phyloP scores from a whole-genome alignment of 2,329 filamentous ascomycete genomes.

The Neonectria punicea region DNA sequence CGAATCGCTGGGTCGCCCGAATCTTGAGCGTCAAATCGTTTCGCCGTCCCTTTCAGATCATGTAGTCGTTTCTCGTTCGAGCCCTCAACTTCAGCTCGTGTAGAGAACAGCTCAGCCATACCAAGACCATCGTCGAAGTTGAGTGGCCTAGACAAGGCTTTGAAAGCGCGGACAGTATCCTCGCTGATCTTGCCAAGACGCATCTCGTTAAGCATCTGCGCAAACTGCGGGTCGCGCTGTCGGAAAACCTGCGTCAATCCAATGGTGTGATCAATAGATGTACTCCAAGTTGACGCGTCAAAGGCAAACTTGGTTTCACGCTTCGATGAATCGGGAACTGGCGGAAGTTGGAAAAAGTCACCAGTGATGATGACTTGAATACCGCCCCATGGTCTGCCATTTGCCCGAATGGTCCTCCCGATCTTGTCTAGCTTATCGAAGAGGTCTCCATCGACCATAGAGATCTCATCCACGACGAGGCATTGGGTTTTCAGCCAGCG shows the following conservation, averaged over 20 bases:
- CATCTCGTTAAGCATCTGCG: constrained; percentile 98
- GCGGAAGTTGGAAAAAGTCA: constrained; percentile 97
- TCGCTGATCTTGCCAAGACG: constrained; percentile 83
- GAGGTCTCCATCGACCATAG: constrained; percentile 97
- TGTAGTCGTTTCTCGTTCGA: constrained; percentile 82
- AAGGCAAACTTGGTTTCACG: constrained; percentile 88
- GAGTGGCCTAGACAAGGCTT: constrained; percentile 75
- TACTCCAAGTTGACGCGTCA: constrained; percentile 90
- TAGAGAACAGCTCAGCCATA: constrained; percentile 89
- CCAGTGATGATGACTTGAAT: constrained; percentile 97
- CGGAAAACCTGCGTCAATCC: constrained; percentile 95
- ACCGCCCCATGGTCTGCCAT: constrained; percentile 91
- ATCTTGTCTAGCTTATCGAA: constrained; percentile 96
- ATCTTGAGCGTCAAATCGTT: constrained; percentile 80
- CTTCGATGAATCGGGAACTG: constrained; percentile 81
- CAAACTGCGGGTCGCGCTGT: constrained; percentile 90
- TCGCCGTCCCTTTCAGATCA: constrained; percentile 73
- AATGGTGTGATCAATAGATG: constrained; percentile 94
- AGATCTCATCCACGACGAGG: constrained; percentile 93
- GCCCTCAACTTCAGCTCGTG: constrained; percentile 85
- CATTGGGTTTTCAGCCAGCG: constrained; percentile 91
- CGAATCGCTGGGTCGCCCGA: constrained; percentile 76
- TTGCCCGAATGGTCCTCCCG: constrained; percentile 86
- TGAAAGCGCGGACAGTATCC: constrained; percentile 82
- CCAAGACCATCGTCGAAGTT: constrained; percentile 77